Percentiles rank a stretch among this genome's conserved stretches.
Evolutionary conservation across 2,329 filamentous ascomycete genomes (phyloP).

Genomic region (Tolypocladium amazonense): DNA sequence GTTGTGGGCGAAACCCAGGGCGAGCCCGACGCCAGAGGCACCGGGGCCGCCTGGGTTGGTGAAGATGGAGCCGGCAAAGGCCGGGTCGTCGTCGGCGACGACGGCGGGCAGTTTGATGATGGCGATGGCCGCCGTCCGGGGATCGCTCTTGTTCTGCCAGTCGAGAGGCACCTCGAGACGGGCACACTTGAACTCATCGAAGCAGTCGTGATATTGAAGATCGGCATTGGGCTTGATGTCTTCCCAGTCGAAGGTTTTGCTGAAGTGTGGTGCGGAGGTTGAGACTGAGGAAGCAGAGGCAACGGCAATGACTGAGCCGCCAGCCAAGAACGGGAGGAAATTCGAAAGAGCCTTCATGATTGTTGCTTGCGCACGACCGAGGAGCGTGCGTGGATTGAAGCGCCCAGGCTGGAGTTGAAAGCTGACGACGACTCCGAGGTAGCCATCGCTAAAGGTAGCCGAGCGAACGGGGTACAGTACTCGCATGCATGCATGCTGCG

Average conservation of each 20-base stretch:
- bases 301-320: not conserved
- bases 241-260: not conserved
- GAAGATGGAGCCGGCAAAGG: not conserved
- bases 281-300: not conserved
- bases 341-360: not conserved
- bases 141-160: not conserved
- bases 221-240: not conserved
- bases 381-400: not conserved
- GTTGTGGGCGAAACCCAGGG: not conserved
- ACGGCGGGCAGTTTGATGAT: not conserved
- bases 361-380: not conserved
- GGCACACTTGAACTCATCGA: not conserved
- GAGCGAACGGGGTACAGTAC: not conserved
- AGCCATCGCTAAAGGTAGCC: not conserved
- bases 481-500: not conserved
- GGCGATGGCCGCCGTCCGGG: not conserved
- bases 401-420: not conserved
- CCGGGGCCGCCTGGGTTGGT: not conserved
- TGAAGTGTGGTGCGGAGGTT: not conserved
- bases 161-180: not conserved
- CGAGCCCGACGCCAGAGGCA: not conserved
- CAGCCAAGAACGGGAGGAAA: not conserved
- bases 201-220: not conserved
- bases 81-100: not conserved
- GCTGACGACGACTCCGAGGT: not conserved